These are phyloP conservation scores for Brassica nigra DNA, from an alignment of 345 rosid genomes.

Conservation along the genomic window DNA sequence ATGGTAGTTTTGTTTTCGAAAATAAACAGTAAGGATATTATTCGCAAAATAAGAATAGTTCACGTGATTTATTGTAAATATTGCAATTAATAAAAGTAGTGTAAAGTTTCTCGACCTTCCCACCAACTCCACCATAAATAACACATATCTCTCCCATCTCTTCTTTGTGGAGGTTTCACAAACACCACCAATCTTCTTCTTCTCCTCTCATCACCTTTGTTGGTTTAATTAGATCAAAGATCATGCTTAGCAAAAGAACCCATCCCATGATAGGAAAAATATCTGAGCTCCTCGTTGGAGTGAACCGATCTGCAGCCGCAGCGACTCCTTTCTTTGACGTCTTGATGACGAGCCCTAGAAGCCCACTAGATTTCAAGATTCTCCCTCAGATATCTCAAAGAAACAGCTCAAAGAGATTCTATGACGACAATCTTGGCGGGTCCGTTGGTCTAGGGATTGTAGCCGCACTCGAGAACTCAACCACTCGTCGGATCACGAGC, in stretches of 20 bases:
- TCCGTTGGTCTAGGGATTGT: constrained; percentile 89
- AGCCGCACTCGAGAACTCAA: constrained; percentile 68
- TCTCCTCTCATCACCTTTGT: constrained; percentile 12
- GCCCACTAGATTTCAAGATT: constrained; percentile 65
- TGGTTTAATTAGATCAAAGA: neutral
- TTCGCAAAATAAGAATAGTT: constrained; percentile 24
- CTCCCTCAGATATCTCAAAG: constrained; percentile 57
- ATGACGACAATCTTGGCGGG: constrained; percentile 55
- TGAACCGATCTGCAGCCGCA: constrained; percentile 44
- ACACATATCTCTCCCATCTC: constrained; percentile 38
- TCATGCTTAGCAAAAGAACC: constrained; percentile 69
- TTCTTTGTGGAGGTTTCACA: constrained; percentile 39
- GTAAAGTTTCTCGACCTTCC: constrained; percentile 38
- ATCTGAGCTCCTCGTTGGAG: constrained; percentile 64
- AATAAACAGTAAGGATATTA: constrained; percentile 21
- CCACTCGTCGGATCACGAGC: constrained; percentile 28
- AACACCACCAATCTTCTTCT: constrained; percentile 32
- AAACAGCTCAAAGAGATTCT: constrained; percentile 50
- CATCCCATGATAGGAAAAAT: constrained; percentile 76
- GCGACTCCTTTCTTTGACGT: constrained; percentile 44
- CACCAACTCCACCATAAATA: constrained; percentile 57
- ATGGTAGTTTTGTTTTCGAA: neutral
- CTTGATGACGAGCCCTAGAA: constrained; percentile 56
- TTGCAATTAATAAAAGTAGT: constrained; percentile 19
- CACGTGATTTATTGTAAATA: constrained; percentile 27